A percentile compares a stretch with the other conserved stretches of the same genome.
Evolutionary conservation across 139 green algal genomes (phyloP).

Genomic region (Raphidocelis subcapitata): DNA sequence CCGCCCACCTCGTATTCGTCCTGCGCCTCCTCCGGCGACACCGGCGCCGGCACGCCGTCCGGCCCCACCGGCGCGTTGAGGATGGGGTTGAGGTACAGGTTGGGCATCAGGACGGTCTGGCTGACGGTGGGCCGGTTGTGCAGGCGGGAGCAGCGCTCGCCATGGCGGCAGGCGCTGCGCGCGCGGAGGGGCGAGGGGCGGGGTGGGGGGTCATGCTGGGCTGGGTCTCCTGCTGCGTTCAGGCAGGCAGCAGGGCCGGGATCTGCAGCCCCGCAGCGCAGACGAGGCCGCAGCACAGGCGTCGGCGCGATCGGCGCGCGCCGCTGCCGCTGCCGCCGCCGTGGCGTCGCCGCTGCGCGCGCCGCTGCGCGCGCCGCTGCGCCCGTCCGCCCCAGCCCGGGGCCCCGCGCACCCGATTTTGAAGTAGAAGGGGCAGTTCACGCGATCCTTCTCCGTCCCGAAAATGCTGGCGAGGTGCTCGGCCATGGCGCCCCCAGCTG

Average conservation of each 20-base stretch:
- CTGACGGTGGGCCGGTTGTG: constrained; percentile 95
- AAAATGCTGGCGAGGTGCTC: constrained; percentile 98
- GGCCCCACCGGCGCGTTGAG: constrained; percentile 80
- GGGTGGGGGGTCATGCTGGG: too few species aligned
- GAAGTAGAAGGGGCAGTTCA: constrained; percentile 97
- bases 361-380: too few species aligned
- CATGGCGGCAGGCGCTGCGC: constrained; percentile 89
- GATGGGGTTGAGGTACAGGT: constrained; percentile 97
- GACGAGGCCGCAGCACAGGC: neutral
- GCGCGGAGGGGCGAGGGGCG: constrained; percentile 1
- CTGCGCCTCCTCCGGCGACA: constrained; percentile 82
- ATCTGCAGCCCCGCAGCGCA: neutral
- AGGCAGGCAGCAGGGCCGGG: too few species aligned
- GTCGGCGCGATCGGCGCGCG: neutral
- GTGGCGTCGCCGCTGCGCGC: too few species aligned
- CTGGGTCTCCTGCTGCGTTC: too few species aligned
- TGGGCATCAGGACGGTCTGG: constrained; percentile 88
- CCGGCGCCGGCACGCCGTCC: constrained; percentile 78
- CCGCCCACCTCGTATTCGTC: constrained; percentile 90
- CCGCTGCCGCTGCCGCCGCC: too few species aligned
- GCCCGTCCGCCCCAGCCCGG: too few species aligned
- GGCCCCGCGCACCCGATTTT: constrained; percentile 80
- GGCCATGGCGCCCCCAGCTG: constrained; percentile 84
- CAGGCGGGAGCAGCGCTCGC: constrained; percentile 94
- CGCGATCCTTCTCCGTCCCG: constrained; percentile 96